phyloP scores from a whole-genome alignment of 75 land plant genomes.

The Picea glauca region DNA sequence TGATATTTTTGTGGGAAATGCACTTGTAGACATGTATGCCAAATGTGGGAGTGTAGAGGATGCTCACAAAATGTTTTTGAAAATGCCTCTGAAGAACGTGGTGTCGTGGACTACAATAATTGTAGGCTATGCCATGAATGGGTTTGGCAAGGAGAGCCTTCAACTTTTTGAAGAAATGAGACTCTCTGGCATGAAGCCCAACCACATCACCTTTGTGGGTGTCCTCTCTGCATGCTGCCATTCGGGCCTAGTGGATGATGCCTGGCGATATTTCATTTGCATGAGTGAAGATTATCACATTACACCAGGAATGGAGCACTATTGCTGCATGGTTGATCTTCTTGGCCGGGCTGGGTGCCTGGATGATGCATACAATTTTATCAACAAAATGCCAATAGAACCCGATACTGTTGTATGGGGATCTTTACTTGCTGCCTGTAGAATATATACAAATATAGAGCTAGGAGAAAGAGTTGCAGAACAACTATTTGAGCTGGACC shows the following conservation, averaged over 20 bases:
- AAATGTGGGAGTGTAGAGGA: constrained; percentile 7
- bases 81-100: neutral
- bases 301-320: constrained; percentile 12
- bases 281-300: constrained; percentile 5
- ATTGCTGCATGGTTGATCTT: constrained; percentile 14
- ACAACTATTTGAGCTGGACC: constrained; percentile 8
- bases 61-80: neutral
- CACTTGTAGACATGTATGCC: constrained; percentile 10
- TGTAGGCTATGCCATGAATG: constrained; percentile 4
- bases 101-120: neutral
- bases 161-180: constrained; percentile 56
- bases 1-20: neutral
- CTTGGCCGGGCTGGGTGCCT: constrained; percentile 12
- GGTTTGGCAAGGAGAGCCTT: neutral
- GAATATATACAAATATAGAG: constrained; percentile 5
- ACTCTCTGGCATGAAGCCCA: constrained; percentile 42
- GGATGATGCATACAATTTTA: constrained; percentile 5
- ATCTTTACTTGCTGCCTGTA: constrained; percentile 7
- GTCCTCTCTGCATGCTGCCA: constrained; percentile 67
- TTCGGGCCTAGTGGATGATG: neutral
- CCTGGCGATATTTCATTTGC: constrained; percentile 1
- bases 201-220: constrained; percentile 62
- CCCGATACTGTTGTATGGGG: neutral
- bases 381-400: constrained; percentile 6
- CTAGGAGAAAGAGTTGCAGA: constrained; percentile 7